Evolutionary conservation across 257 asterid species (phyloP), one percentile per base, ranked within the genome.

Genomic region (Gentiana dahurica): DNA sequence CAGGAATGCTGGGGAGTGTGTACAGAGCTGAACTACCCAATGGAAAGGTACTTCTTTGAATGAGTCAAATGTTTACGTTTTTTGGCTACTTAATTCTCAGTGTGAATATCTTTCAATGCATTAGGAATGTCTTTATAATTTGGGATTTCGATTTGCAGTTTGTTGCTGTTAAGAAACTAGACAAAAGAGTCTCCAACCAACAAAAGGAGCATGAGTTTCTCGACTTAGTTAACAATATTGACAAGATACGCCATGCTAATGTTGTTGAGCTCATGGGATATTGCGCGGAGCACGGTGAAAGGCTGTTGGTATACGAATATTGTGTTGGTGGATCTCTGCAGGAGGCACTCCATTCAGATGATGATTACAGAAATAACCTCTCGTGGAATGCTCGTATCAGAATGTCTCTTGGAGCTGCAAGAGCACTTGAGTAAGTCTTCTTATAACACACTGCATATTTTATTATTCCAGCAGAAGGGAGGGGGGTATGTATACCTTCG

Each of bases 341-440:
- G 62, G 95, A 91, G 69, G 95, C 98, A 51, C 71, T 91, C 51
- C 97, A 91, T 75, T 76, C 83, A 5, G 95, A 85, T 7, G 85
- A 85, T 57, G 94, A 91, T 49, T 73, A 78, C 52, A 85, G 84
- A 77, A 74, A 65, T 59, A 66, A 79, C 24, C 92, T 91, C 65
- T 72, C 94, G 8, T 91, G 98, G 98, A 91, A 85, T 72, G 74
- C 73, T 41, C 96, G 98, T 56, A 74, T 91, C 72, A 77, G 88
- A 68, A 79, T 91, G 94, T 94, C 94, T 39, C 95, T 87, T 65
- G 95, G 93, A 72, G 95, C 96, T 81, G 98, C 98, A 58, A 80
- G 95, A 73, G 98, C 97, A 32, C 75, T 91, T 48, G 97, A 87
- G 98, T 91, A 70, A 68, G 97, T 75, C 47, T 64, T 55, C 46